Conservation (phyloP, 2,329 filamentous ascomycete genomes). For the Curvularia spicifera region DNA sequence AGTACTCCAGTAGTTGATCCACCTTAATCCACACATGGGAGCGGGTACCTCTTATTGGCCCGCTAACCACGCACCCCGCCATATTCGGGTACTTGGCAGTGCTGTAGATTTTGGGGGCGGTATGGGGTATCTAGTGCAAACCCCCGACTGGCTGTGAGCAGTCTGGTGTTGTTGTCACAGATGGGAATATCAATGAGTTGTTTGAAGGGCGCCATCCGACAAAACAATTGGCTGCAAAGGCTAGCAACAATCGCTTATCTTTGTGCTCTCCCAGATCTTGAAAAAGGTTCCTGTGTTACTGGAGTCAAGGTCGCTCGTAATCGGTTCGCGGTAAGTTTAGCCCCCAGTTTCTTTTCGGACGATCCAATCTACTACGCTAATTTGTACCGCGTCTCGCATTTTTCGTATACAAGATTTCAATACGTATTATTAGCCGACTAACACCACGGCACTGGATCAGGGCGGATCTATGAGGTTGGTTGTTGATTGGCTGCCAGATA, state of each 20-base stretch:
- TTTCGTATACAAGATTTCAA: not conserved
- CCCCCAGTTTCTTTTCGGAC: not conserved
- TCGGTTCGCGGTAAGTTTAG: not conserved
- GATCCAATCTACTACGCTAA: not conserved
- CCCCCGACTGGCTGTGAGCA: not conserved
- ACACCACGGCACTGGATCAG: not conserved
- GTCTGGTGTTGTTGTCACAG: not conserved
- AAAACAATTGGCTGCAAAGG: not conserved
- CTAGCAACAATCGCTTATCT: not conserved
- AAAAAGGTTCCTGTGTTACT: not conserved
- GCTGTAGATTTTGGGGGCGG: not conserved
- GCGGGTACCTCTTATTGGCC: not conserved
- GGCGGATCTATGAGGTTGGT: not conserved
- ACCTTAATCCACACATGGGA: not conserved
- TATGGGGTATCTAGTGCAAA: not conserved
- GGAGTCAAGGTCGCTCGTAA: not conserved
- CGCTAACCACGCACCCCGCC: not conserved
- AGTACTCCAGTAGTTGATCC: not conserved
- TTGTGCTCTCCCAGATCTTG: not conserved
- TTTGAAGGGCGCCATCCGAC: not conserved
- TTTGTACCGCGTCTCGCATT: not conserved
- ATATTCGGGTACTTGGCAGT: not conserved
- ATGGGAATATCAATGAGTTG: not conserved
- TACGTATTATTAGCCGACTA: not conserved
- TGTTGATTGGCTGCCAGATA: not conserved